A percentile compares a stretch with the other conserved stretches of the same genome.
Evolutionary conservation across 768 basidiomycete species (phyloP).

Genomic region (Phlebiopsis flavidoalba): DNA sequence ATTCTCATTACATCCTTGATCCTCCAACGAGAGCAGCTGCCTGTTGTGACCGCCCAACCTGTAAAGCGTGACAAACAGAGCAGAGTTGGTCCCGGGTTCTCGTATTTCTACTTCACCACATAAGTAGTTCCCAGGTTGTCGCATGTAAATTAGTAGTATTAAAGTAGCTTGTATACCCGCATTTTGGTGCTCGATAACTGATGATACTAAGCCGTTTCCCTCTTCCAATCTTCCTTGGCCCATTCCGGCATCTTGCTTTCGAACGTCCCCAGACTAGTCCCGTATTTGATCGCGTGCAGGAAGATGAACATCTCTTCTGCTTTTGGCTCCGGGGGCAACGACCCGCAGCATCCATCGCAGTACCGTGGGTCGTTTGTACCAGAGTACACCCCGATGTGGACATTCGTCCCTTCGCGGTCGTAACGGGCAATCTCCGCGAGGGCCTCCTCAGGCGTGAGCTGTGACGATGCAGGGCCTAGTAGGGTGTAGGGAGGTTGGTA

Average conservation of each 20-base stretch:
- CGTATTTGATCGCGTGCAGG: slow-evolving; percentile 86
- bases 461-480: slow-evolving; percentile 22
- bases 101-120: no score
- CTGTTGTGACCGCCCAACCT: no score
- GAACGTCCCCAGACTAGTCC: slow-evolving; percentile 72
- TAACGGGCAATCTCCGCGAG: slow-evolving; percentile 24
- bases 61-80: no score
- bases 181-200: no score
- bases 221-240: slow-evolving; percentile 71
- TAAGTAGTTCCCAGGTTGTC: no score
- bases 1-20: not conserved
- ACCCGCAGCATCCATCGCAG: slow-evolving; percentile 89
- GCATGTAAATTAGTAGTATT: no score
- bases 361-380: slow-evolving; percentile 40
- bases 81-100: no score
- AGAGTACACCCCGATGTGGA: not conserved
- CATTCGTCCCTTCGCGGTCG: not conserved
- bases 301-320: slow-evolving; percentile 94
- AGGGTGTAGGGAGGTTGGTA: slow-evolving; percentile 52
- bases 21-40: not conserved
- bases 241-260: slow-evolving; percentile 87
- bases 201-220: slow-evolving; percentile 34
- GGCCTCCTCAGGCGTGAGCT: slow-evolving; percentile 46
- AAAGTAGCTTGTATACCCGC: no score
- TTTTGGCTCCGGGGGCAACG: slow-evolving; percentile 88